Base-by-base conservation (phyloP, 2,329 filamentous ascomycete genomes). In the Amylocarpus encephaloides region DNA sequence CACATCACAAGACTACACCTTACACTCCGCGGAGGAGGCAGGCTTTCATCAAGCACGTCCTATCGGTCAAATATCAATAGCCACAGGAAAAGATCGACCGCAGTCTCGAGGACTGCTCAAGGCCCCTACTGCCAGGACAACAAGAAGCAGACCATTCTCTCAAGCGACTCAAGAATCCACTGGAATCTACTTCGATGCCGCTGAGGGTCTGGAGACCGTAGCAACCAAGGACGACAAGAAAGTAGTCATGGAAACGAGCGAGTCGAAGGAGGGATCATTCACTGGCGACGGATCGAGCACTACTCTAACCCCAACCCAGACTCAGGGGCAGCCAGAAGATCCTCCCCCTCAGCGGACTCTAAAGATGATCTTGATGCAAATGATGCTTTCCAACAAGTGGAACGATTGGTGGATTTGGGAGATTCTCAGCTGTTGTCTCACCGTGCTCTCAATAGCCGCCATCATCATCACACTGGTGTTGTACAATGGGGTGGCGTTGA, bases 351-450 rank as follows among this genome's bases (percentile, higher is more conserved):
- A 13, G 5, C n/a, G 7, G 5, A 19, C n/a, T 18, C 6, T 18
- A 5, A 40, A 40, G 38, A 18, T 11, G 13, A 40, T 40, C 3
- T 40, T 40, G n/a, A 40, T 40, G 38, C n/a, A 40, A 40, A 19
- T 19, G n/a, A 19, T 19, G 16, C 4, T 40, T 18, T 40, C 38
- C 10, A n/a, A 18, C 5, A 16, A 40, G 5, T 40, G 43, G n/a
- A 30, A 22, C 16, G 43, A 45, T 19, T 45, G 43, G 43, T 45
- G 43, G 43, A 30, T 45, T 6, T 45, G 43, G 43, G 43, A 45
- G 32, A 16, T 45, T 22, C 29, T 45, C 5, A 29, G 18, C 15
- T 19, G 18, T 22, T 7, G 11, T 2, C 15, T 45, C 29, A 15
- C 43, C 10, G 15, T 19, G 4, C 11, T 45, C 16, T 45, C 30